Conservation (phyloP, 371 early-diverging fungal genomes). For the Ordospora pajunii region DNA sequence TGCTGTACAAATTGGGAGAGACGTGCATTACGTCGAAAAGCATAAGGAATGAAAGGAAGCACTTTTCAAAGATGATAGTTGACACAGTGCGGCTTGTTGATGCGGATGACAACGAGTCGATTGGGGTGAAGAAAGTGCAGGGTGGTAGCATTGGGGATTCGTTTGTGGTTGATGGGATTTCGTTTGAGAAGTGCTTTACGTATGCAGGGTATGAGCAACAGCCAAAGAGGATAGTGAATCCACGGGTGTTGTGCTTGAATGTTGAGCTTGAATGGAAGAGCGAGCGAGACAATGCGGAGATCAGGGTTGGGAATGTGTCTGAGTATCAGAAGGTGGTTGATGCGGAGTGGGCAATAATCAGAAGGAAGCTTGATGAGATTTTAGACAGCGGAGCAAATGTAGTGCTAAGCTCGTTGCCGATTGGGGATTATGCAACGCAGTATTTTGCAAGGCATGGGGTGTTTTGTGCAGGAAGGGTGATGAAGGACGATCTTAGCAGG, state of each 20-base stretch:
- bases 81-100: conserved; percentile 83
- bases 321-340: conserved; percentile 98
- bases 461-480: conserved; percentile 96
- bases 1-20: conserved; percentile 84
- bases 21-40: conserved; percentile 96
- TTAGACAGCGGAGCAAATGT: conserved; percentile 93
- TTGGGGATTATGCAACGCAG: conserved; percentile 98
- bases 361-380: conserved; percentile 90
- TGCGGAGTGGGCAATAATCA: conserved; percentile 97
- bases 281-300: conserved; percentile 99
- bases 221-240: conserved; percentile 85
- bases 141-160: conserved; percentile 96
- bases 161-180: conserved; percentile 85
- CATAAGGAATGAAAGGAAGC: conserved; percentile 85
- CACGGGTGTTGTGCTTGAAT: conserved; percentile 83
- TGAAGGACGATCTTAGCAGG: conserved; percentile 78
- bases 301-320: conserved; percentile 80
- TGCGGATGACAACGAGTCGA: conserved; percentile 10
- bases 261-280: conserved; percentile 98
- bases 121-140: conserved; percentile 81
- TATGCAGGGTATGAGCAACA: conserved; percentile 99
- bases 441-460: conserved; percentile 98
- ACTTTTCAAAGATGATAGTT: conserved; percentile 95
- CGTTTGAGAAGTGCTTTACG: conserved; percentile 98
- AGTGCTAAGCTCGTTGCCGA: conserved; percentile 90